Base-by-base conservation (phyloP, 164 flowering plant genomes). In the Vitis cinerea region DNA sequence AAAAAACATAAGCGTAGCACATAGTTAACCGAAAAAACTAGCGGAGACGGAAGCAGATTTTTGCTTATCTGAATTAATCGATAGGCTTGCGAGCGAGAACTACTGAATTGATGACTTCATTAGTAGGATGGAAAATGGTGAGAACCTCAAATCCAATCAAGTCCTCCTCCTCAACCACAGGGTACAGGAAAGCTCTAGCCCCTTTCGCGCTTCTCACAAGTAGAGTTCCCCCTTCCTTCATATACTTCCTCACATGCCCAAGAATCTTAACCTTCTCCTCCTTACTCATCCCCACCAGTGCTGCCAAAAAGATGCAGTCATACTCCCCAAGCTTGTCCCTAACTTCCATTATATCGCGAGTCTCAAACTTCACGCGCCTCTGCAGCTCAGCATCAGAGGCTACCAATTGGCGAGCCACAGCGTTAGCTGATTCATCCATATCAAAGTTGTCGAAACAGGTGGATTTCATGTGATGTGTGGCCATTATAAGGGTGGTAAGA, bases 211-310 rank as follows among this genome's bases (percentile, higher is more conserved):
- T 88, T 71, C 87, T 82, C 52, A 85, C 82, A 12, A 86, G 68
- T 80, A 83, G 74, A 63, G 68, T 3, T 3, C 77, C 82, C 16
- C 90, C 88, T 10, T 55, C 50, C 61, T 66, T 74, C 88, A 88
- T 86, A 56, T 85, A 75, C 77, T 82, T 81, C 58, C 66, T 65
- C 8, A 86, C 3, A 63, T 88, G 90, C 49, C 55, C 80, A n/a
- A 88, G 48, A 15, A 87, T 72, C 69, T 75, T 75, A 64, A 71
- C 73, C 71, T 87, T 88, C 63, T 77, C 84, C 17, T 79, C 83
- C 66, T 74, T 84, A 73, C 50, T 73, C 90, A 84, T 79, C 61
- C 90, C 93, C n/a, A 87, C 90, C 53, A 88, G 74, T 29, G 90
- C 90, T 10, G 90, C 90, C 67, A 87, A 61, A 54, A 88, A 85